Evolutionary conservation across 2,329 filamentous ascomycete genomes (phyloP).

Genomic region (Sporothrix variecibatus): DNA sequence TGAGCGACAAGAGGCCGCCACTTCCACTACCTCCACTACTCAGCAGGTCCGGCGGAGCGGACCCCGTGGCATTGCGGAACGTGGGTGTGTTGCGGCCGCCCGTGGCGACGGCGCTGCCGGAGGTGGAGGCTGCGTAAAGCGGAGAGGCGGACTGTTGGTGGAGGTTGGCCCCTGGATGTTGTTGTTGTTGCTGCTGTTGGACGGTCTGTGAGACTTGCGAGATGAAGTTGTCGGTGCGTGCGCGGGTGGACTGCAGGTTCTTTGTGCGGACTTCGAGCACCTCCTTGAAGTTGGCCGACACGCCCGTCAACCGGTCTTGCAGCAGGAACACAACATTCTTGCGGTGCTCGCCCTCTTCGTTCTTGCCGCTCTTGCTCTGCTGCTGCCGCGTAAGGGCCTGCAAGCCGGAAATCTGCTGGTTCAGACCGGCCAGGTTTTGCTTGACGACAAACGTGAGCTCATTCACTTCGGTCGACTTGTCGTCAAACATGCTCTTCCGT

Average conservation of each 20-base stretch:
- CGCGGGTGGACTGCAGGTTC: conserved; percentile 93
- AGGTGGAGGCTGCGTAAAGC: conserved; percentile 70
- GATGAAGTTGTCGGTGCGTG: conserved; percentile 94
- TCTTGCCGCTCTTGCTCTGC: conserved; percentile 67
- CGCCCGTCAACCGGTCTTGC: conserved; percentile 88
- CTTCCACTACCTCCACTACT: not conserved
- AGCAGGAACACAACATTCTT: conserved; percentile 94
- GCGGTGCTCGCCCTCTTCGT: conserved; percentile 88
- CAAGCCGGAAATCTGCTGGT: conserved; percentile 84
- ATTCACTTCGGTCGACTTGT: conserved; percentile 93
- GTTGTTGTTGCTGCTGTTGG: conserved; percentile 55
- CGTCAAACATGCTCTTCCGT: conserved; percentile 94
- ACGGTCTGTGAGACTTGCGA: conserved; percentile 81
- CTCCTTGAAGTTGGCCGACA: conserved; percentile 95
- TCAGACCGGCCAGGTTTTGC: conserved; percentile 51
- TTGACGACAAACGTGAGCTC: conserved; percentile 80
- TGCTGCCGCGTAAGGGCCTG: conserved; percentile 75
- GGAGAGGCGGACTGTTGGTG: conserved; percentile 70
- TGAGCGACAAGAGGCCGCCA: conserved; percentile 75
- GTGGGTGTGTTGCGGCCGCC: conserved; percentile 31
- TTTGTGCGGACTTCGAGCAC: conserved; percentile 94
- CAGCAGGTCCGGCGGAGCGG: conserved; percentile 26
- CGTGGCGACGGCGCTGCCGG: conserved; percentile 64
- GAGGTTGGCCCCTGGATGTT: conserved; percentile 13
- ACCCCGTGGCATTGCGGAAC: conserved; percentile 21